Base-by-base conservation (phyloP, 2,329 filamentous ascomycete genomes). In the Acrocalymma vagum region DNA sequence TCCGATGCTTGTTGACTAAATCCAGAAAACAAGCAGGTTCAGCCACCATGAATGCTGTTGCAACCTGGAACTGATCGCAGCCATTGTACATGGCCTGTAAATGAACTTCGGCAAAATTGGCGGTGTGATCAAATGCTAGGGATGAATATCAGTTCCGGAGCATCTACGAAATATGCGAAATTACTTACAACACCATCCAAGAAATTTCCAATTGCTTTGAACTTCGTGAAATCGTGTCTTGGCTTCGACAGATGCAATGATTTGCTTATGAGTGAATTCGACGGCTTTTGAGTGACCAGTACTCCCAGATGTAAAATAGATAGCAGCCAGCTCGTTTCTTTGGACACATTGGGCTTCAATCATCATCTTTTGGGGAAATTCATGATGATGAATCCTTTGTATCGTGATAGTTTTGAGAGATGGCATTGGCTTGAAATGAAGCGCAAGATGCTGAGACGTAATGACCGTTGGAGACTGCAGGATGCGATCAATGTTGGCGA, bases 241-340 rank as follows among this genome's bases (percentile, higher is more conserved):
- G 14, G 74, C 75, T 2, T 36, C 6, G 9, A 77, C 41, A 0
- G 77, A 65, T 1, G 69, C 50, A 1, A 78, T 29, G 0, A 80
- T 49, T 51, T 80, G 77, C 0, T 43, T 34, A 39, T 79, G 72
- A 0, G 58, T 67, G 1, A 81, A 62, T 1, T 45, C 49, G 1
- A 81, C 79, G 0, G 76, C 78, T 53, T 82, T 82, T 4, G 75
- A 64, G 34, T 73, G 71, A 2, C 78, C 78, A 13, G 75, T 78
- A 48, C 72, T 77, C 3, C 79, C 79, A 1, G 78, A 81, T 1
- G 79, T 82, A 4, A 82, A 62, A 75, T 81, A 78, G 4, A 62
- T 25, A 24, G 38, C 32, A 2, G 55, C 55, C 6, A 51, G 23
- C 7, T 50, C 44, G 13, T 49, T 38, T 9, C 17, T 20, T 4